Percentiles rank a stretch among this genome's conserved stretches.
phyloP scores from a whole-genome alignment of 2,329 filamentous ascomycete genomes.

The Penicillium brasilianum region DNA sequence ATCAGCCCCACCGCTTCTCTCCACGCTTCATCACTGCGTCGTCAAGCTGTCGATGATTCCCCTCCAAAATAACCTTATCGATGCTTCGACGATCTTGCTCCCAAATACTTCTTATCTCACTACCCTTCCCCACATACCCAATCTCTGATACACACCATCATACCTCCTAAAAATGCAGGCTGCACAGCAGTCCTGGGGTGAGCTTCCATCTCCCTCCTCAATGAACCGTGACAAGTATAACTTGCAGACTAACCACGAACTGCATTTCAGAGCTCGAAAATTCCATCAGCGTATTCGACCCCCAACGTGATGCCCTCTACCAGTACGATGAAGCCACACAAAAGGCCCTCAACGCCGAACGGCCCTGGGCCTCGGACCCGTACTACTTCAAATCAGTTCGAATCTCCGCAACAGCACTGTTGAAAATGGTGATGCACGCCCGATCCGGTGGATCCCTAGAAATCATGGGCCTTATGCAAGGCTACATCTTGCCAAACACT shows the following conservation, averaged over 20 bases:
- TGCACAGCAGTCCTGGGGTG: slow-evolving; percentile 67
- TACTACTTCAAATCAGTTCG: slow-evolving; percentile 92
- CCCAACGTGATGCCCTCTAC: slow-evolving; percentile 89
- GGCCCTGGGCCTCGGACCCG: slow-evolving; percentile 78
- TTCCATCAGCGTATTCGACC: slow-evolving; percentile 80
- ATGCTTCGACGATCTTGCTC: background rate
- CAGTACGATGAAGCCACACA: slow-evolving; percentile 74
- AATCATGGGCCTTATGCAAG: slow-evolving; percentile 98
- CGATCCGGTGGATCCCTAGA: slow-evolving; percentile 91
- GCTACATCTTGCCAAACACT: slow-evolving; percentile 80
- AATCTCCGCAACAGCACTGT: slow-evolving; percentile 88
- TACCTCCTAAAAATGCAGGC: slow-evolving; percentile 54
- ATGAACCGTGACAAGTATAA: background rate
- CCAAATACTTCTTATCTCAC: background rate
- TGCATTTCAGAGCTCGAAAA: slow-evolving; percentile 78
- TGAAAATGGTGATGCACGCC: slow-evolving; percentile 99
- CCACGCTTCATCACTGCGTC: slow-evolving; percentile 18
- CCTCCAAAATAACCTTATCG: slow-evolving; percentile 17
- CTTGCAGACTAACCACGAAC: slow-evolving; percentile 16
- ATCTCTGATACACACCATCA: slow-evolving; percentile 1
- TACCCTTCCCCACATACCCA: background rate
- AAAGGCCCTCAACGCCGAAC: slow-evolving; percentile 65
- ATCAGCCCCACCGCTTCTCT: slow-evolving; percentile 35
- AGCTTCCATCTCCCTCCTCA: slow-evolving; percentile 21
- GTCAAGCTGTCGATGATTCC: slow-evolving; percentile 19